phyloP scores from a whole-genome alignment of 2,329 filamentous ascomycete species.

The Plectosphaerella plurivora region DNA sequence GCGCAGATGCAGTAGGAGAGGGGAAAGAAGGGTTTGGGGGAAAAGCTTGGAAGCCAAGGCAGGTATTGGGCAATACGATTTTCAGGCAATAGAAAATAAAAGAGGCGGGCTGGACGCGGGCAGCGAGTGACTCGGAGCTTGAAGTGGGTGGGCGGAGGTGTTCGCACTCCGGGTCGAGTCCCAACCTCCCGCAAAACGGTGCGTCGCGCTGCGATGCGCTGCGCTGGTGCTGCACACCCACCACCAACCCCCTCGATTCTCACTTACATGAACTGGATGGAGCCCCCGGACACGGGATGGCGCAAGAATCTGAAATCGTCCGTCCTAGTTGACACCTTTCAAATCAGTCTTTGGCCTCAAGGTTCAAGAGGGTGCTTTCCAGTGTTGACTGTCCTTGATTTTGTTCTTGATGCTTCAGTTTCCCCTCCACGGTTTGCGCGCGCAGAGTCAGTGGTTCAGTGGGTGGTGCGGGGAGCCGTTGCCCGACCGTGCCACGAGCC shows the following conservation, averaged over 20 bases:
- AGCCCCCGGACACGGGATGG: not conserved
- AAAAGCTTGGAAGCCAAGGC: not conserved
- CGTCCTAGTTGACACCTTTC: too few species aligned
- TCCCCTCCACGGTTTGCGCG: too few species aligned
- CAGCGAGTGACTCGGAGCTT: not conserved
- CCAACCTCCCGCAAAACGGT: not conserved
- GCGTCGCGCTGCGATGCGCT: too few species aligned
- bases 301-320: too few species aligned
- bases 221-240: not conserved
- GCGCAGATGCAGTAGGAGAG: not conserved
- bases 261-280: not conserved
- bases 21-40: not conserved
- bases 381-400: too few species aligned
- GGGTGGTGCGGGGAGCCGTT: too few species aligned
- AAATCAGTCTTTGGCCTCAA: too few species aligned
- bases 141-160: not conserved
- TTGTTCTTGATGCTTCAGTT: too few species aligned
- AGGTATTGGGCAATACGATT: not conserved
- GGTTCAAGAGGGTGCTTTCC: too few species aligned
- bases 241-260: not conserved
- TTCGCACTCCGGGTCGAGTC: not conserved
- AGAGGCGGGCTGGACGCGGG: not conserved
- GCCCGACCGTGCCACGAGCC: too few species aligned
- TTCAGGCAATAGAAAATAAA: slow-evolving; percentile 4
- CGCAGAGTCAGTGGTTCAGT: too few species aligned